Base-by-base conservation (phyloP, 2,329 filamentous ascomycete species). In the Lachnum nothofagi region DNA sequence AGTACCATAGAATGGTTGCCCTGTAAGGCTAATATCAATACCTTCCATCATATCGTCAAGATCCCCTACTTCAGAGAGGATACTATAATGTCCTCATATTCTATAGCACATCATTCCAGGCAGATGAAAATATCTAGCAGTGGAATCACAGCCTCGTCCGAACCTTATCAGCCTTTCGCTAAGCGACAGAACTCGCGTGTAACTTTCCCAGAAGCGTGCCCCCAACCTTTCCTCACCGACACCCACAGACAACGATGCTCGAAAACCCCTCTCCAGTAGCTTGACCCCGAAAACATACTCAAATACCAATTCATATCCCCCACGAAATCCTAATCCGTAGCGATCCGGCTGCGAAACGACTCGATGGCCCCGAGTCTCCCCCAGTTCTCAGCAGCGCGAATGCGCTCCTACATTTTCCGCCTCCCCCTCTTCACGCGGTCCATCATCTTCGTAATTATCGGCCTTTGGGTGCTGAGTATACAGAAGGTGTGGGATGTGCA, bases 381-480 rank as follows among this genome's bases (percentile, higher is more conserved):
- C n/a, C 59, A 62, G 49, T 84, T 94, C 69, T 91, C 83, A 69
- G 80, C 85, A 25, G 68, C 77, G 53, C 82, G 88, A 59, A 77
- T 90, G 60, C 85, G 88, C 57, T 88, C 87, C 7, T 96, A 95
- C 67, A 63, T 95, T 57, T 75, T 88, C 52, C 84, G 90, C 42
- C 75, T 97, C n/a, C 91, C 93, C 29, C 75, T 97, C 1, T 90
- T 93, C 65, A 96, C 93, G 22, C 82, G 91, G 43, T 68, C 78
- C 16, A 77, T 90, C 12, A 66, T 90, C 17, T 62, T 82, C 3
- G 69, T 83, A 38, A 86, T 95, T 49, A 63, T 86, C 25, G 70
- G 74, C 10, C 77, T 88, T 54, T 94, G 85, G 81, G 60, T 88
- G 29, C 72, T 84, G 5, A 77, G 83, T 38, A 66, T 91, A 33